A percentile compares a stretch with the other conserved stretches of the same genome.
Conservation (phyloP, 2,329 filamentous ascomycete genomes). For the Fusarium piperis region DNA sequence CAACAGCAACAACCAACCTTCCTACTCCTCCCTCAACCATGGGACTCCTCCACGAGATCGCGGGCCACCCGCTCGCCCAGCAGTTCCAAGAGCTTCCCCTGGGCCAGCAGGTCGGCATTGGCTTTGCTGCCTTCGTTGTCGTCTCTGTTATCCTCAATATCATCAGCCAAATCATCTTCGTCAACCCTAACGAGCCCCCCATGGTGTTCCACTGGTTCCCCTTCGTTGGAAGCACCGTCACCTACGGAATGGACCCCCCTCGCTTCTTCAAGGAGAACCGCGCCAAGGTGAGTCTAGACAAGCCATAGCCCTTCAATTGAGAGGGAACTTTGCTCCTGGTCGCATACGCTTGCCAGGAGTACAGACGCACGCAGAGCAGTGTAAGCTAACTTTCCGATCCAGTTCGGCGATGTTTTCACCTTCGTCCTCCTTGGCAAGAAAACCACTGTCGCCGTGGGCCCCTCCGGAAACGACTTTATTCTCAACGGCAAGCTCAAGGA, state of each 20-base stretch:
- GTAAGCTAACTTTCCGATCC: slow-evolving; percentile 16
- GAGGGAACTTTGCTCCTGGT: neutral
- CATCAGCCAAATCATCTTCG: slow-evolving; percentile 79
- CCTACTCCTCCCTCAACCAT: slow-evolving; percentile 49
- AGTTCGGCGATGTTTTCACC: slow-evolving; percentile 92
- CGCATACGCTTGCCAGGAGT: neutral
- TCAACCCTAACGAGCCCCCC: slow-evolving; percentile 83
- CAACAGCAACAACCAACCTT: neutral
- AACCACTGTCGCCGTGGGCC: slow-evolving; percentile 85
- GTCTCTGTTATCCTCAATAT: slow-evolving; percentile 80
- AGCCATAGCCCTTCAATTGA: neutral
- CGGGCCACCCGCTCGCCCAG: slow-evolving; percentile 59
- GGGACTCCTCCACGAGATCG: slow-evolving; percentile 65
- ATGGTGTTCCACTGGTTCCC: slow-evolving; percentile 85
- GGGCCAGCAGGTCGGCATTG: slow-evolving; percentile 58
- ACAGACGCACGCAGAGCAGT: neutral
- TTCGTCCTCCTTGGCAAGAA: slow-evolving; percentile 89
- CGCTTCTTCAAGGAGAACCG: slow-evolving; percentile 82
- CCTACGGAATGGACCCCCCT: slow-evolving; percentile 94
- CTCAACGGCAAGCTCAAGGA: slow-evolving; percentile 91
- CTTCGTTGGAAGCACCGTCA: slow-evolving; percentile 88
- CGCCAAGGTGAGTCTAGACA: slow-evolving; percentile 69
- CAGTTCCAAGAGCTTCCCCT: slow-evolving; percentile 60
- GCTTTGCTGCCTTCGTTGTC: slow-evolving; percentile 55
- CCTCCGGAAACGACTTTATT: slow-evolving; percentile 88